Evolutionary conservation across 192 early-diverging fungal genomes (phyloP).

Genomic region (Gigaspora rosea): DNA sequence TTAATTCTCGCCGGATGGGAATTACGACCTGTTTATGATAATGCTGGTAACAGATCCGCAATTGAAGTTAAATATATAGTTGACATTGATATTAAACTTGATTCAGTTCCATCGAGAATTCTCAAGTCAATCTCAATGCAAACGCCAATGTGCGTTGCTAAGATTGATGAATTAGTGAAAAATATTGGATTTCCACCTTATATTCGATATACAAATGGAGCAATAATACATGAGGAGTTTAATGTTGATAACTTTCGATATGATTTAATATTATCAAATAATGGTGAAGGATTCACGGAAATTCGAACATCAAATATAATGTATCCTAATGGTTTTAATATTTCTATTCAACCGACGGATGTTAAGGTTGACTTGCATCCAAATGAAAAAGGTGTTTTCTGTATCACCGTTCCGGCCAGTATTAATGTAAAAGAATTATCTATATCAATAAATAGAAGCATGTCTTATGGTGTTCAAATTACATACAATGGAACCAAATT

Average conservation of each 20-base stretch:
- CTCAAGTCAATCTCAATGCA: constrained; percentile 47
- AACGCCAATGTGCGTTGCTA: constrained; percentile 48
- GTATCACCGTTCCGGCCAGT: not conserved
- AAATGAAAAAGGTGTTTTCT: not conserved
- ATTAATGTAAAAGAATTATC: not conserved
- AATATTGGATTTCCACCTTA: constrained; percentile 57
- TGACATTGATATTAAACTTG: constrained; percentile 52
- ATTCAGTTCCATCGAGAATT: constrained; percentile 44
- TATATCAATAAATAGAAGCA: not conserved
- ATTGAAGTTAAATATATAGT: constrained; percentile 50
- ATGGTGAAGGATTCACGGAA: constrained; percentile 48
- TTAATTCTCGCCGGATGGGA: constrained; percentile 53
- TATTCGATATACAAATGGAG: constrained; percentile 48
- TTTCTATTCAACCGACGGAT: constrained; percentile 44
- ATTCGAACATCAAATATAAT: constrained; percentile 43
- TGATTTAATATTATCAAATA: constrained; percentile 45
- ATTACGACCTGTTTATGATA: constrained; percentile 48
- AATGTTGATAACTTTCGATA: constrained; percentile 42
- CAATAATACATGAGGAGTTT: constrained; percentile 46
- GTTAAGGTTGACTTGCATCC: constrained; percentile 34
- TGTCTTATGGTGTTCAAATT: not conserved
- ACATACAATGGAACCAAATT: too few relatives aligned
- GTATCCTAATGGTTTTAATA: constrained; percentile 49
- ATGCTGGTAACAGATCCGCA: constrained; percentile 38
- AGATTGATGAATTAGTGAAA: constrained; percentile 47